Evolutionary conservation across 176 grass and related monocot genomes (phyloP).

Genomic region (Echinochloa phyllopogon): DNA sequence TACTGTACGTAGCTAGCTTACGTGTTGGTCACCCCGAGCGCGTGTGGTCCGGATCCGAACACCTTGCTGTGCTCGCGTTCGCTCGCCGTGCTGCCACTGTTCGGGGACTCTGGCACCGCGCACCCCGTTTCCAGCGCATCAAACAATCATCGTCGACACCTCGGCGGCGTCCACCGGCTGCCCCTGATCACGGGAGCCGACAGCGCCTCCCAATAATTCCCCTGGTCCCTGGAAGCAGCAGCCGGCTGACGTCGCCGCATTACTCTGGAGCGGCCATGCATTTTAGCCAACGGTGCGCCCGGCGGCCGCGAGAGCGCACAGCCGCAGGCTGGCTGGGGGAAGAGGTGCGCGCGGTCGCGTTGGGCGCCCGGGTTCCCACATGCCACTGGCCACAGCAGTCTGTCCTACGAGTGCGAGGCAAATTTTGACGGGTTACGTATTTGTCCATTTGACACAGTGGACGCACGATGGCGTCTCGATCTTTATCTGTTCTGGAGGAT

Average conservation of each 20-base stretch:
- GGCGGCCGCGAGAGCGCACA: too few relatives aligned
- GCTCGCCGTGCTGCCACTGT: constrained; percentile 9
- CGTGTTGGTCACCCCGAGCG: not conserved
- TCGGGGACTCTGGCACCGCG: not conserved
- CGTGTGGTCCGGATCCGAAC: not conserved
- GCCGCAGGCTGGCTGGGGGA: too few relatives aligned
- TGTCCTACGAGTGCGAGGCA: not conserved
- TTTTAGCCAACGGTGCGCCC: too few relatives aligned
- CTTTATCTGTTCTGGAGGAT: not conserved
- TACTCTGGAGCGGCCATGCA: not conserved
- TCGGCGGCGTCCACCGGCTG: not conserved
- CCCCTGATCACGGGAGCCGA: not conserved
- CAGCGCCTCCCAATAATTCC: constrained; percentile 26
- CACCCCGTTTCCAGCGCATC: not conserved
- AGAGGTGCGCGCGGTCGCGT: too few relatives aligned
- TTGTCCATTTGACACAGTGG: not conserved
- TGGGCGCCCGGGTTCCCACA: too few relatives aligned
- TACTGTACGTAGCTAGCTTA: not conserved
- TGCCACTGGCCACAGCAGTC: too few relatives aligned
- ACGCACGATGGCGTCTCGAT: not conserved
- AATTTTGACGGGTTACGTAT: not conserved
- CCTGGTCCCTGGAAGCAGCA: not conserved
- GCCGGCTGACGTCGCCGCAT: not conserved
- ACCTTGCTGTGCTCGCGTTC: not conserved
- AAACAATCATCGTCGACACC: not conserved